Evolutionary conservation across 2,329 filamentous ascomycete species (phyloP).

Genomic region (Celoporthe dispersa): DNA sequence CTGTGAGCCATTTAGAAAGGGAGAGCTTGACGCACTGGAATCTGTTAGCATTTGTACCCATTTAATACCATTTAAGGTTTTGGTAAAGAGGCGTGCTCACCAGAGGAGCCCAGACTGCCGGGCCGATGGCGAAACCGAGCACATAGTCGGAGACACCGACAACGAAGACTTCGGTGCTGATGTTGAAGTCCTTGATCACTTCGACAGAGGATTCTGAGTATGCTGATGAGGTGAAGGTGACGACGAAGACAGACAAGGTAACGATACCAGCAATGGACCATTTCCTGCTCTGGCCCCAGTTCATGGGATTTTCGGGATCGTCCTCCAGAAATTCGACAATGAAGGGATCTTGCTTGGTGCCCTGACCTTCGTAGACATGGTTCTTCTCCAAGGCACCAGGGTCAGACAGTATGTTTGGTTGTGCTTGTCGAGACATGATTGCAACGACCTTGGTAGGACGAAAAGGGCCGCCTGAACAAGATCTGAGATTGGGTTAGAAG

Average conservation of each 20-base stretch:
- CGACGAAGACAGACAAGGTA: constrained; percentile 46
- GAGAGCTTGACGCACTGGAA: background rate
- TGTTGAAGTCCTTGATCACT: constrained; percentile 46
- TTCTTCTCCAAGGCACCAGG: background rate
- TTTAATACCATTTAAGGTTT: background rate
- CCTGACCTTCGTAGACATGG: constrained; percentile 27
- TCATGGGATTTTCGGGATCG: constrained; percentile 49
- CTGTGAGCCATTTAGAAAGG: background rate
- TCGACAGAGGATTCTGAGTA: constrained; percentile 46
- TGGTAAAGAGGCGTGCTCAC: constrained; percentile 40
- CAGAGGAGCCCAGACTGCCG: constrained; percentile 62
- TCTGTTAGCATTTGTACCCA: background rate
- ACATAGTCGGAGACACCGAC: constrained; percentile 60
- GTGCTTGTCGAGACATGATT: background rate
- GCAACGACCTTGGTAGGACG: background rate
- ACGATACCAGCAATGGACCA: constrained; percentile 45
- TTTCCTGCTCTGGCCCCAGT: constrained; percentile 42
- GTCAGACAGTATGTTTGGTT: background rate
- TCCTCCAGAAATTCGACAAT: constrained; percentile 50
- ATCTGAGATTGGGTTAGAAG: background rate
- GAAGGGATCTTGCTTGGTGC: constrained; percentile 49
- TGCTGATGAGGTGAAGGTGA: constrained; percentile 58
- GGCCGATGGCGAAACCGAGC: constrained; percentile 59
- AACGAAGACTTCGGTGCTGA: constrained; percentile 47
- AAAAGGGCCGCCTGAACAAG: background rate